Conservation (phyloP, 1,284 basidiomycete species). For the Earliella scabrosa region DNA sequence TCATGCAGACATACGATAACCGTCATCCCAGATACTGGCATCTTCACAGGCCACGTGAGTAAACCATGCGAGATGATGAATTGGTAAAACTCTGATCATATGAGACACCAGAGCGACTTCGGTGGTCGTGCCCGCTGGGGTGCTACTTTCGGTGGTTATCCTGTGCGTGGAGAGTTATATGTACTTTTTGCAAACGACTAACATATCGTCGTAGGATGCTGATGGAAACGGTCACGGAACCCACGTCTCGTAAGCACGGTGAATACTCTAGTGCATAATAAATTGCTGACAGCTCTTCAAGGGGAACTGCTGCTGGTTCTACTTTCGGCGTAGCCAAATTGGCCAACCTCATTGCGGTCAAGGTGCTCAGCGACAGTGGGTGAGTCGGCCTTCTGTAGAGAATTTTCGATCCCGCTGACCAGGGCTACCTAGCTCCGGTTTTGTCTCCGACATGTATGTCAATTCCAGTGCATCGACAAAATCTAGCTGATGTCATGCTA, state of each 20-base stretch:
- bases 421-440: conserved; percentile 54
- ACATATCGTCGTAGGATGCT: conserved; percentile 50
- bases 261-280: neutral
- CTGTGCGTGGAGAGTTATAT: conserved; percentile 19
- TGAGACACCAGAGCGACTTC: conserved; percentile 53
- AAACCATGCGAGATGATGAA: neutral
- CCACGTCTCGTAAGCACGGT: conserved; percentile 41
- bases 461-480: neutral
- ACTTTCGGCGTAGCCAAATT: conserved; percentile 75
- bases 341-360: conserved; percentile 72
- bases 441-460: conserved; percentile 27
- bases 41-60: conserved; percentile 60
- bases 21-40: conserved; percentile 46
- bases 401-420: conserved; percentile 46
- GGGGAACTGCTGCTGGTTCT: conserved; percentile 55
- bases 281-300: conserved; percentile 45
- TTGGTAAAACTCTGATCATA: neutral
- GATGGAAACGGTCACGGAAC: conserved; percentile 64
- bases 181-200: too few relatives aligned
- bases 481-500: conserved; percentile 42
- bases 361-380: conserved; percentile 70
- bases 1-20: too few relatives aligned
- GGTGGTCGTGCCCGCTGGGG: conserved; percentile 74
- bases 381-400: conserved; percentile 26
- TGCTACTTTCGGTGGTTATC: conserved; percentile 45